Conservation (phyloP, 1,284 basidiomycete species). For the Bondarzewia mesenterica region DNA sequence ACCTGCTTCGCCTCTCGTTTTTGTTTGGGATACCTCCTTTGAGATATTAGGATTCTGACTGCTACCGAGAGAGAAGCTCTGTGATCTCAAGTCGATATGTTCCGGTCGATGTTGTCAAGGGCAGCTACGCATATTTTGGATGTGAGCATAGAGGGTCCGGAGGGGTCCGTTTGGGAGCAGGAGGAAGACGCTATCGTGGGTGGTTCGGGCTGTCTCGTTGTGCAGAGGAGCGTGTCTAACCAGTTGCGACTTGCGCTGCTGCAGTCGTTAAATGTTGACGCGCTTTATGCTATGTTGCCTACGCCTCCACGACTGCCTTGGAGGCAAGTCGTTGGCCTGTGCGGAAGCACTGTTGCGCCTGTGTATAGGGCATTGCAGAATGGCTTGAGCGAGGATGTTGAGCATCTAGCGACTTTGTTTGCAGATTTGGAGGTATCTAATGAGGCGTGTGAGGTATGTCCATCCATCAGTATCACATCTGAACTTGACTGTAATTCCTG, state of each 20-base stretch:
- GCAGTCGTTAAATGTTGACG: slow-evolving; percentile 21
- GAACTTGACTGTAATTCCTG: too few species aligned
- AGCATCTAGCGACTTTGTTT: slow-evolving; percentile 19
- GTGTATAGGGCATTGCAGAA: slow-evolving; percentile 17
- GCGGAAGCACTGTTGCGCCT: slow-evolving; percentile 20
- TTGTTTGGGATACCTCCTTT: too few species aligned
- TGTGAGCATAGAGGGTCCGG: slow-evolving; percentile 5
- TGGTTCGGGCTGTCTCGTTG: neutral
- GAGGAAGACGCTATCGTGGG: slow-evolving; percentile 5
- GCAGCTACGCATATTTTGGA: slow-evolving; percentile 8
- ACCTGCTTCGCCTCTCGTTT: too few species aligned
- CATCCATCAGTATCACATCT: neutral
- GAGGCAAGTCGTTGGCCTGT: slow-evolving; percentile 18
- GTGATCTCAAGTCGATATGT: too few species aligned
- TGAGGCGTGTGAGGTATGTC: slow-evolving; percentile 3
- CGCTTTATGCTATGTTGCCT: slow-evolving; percentile 15
- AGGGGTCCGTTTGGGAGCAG: slow-evolving; percentile 7
- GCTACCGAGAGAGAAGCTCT: too few species aligned
- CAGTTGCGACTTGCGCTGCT: neutral
- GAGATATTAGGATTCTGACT: too few species aligned
- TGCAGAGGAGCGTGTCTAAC: neutral
- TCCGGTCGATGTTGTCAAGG: slow-evolving; percentile 6
- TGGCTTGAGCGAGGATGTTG: slow-evolving; percentile 20
- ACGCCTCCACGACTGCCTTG: slow-evolving; percentile 19
- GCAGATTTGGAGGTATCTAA: slow-evolving; percentile 16